These are phyloP conservation scores for Tetramitus jugosus DNA, from an alignment of 208 protist species.

Conservation along the genomic window DNA sequence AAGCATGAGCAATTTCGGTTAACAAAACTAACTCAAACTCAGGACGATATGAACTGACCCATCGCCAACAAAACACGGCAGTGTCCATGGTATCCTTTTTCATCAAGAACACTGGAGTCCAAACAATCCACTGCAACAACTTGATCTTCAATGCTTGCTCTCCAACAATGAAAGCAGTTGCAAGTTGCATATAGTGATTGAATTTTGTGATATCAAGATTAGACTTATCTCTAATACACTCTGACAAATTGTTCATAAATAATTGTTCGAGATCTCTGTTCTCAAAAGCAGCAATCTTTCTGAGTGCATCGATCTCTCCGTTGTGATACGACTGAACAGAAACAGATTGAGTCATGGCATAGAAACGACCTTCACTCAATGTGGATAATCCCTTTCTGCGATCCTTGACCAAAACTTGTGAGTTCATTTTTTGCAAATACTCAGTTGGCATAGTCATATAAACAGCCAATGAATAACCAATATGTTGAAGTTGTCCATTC, in stretches of 20 bases:
- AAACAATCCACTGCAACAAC: constrained; percentile 5
- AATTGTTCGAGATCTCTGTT: not conserved
- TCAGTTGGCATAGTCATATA: not conserved
- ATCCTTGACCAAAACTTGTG: too few relatives aligned
- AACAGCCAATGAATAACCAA: constrained; percentile 5
- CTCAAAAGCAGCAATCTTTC: not conserved
- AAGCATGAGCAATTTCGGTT: constrained; percentile 2
- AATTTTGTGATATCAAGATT: not conserved
- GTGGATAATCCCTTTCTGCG: not conserved
- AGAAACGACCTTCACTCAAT: not conserved
- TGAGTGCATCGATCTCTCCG: not conserved
- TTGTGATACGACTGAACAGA: not conserved
- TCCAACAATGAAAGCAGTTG: not conserved
- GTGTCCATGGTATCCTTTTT: not conserved
- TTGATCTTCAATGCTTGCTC: not conserved
- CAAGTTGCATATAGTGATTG: not conserved
- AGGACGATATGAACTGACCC: not conserved
- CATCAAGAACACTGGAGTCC: not conserved
- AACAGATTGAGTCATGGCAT: not conserved
- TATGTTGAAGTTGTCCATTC: not conserved
- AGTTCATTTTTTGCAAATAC: not conserved
- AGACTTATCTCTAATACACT: not conserved
- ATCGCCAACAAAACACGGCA: constrained; percentile 18
- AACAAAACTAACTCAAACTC: not conserved
- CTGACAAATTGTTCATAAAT: not conserved